A percentile compares a stretch with the other conserved stretches of the same genome.
Evolutionary conservation across 2,329 filamentous ascomycete species (phyloP).

Genomic region (Reticulascus tulasneorum): DNA sequence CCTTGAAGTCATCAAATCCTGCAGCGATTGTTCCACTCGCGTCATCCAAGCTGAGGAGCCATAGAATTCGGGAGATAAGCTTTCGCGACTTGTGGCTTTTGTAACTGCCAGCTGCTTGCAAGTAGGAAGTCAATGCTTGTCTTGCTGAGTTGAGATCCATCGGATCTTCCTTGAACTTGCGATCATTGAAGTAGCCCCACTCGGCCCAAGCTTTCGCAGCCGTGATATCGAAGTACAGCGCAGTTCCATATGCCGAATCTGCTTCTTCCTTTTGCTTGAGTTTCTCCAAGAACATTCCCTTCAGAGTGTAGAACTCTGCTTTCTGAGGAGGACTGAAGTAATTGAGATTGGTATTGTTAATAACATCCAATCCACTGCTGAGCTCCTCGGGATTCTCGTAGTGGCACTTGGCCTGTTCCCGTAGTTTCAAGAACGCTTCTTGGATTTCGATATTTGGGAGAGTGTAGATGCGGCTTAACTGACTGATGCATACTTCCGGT

Average conservation of each 20-base stretch:
- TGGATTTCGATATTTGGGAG: conserved; percentile 99
- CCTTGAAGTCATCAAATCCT: conserved; percentile 94
- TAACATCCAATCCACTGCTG: conserved; percentile 89
- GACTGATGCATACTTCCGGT: conserved; percentile 94
- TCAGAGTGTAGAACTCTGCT: conserved; percentile 97
- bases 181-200: conserved; percentile 98
- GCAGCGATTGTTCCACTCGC: conserved; percentile 75
- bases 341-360: conserved; percentile 98
- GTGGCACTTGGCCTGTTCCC: conserved; percentile 98
- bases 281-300: conserved; percentile 98
- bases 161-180: conserved; percentile 89
- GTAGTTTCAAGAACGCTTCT: conserved; percentile 93
- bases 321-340: conserved; percentile 97
- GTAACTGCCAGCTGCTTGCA: conserved; percentile 93
- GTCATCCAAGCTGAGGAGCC: conserved; percentile 92
- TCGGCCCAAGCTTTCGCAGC: conserved; percentile 98
- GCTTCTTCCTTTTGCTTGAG: conserved; percentile 86
- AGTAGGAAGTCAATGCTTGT: conserved; percentile 90
- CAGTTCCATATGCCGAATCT: conserved; percentile 90
- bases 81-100: conserved; percentile 97
- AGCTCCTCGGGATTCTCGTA: conserved; percentile 95
- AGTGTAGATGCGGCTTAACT: conserved; percentile 96
- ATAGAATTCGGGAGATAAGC: conserved; percentile 86
- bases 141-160: conserved; percentile 77
- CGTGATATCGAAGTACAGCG: conserved; percentile 91